Conservation (phyloP, 108 stramenopile species). For the Cyclotella sp. region DNA sequence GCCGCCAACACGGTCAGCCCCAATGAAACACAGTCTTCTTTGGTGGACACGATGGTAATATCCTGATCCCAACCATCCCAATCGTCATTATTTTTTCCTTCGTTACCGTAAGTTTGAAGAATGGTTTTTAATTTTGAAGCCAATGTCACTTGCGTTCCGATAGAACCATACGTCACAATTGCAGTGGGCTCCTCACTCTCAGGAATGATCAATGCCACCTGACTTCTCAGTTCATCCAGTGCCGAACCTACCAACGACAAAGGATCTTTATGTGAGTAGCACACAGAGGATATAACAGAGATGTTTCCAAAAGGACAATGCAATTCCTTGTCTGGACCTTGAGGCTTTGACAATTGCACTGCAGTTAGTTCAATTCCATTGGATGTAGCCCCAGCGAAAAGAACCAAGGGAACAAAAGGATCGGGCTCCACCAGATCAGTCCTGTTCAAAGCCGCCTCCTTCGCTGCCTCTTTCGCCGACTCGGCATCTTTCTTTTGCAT, state of each 20-base stretch:
- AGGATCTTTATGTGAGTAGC: constrained; percentile 49
- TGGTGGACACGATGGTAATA: constrained; percentile 63
- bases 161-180: constrained; percentile 73
- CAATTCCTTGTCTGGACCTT: constrained; percentile 36
- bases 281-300: constrained; percentile 38
- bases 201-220: constrained; percentile 64
- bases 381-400: constrained; percentile 33
- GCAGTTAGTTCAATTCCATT: constrained; percentile 49
- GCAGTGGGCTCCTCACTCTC: constrained; percentile 75
- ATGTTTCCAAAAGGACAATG: constrained; percentile 52
- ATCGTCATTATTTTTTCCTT: constrained; percentile 53
- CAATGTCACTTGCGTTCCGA: constrained; percentile 53
- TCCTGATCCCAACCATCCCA: constrained; percentile 65
- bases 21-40: constrained; percentile 66
- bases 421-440: constrained; percentile 23
- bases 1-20: constrained; percentile 79
- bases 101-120: constrained; percentile 49
- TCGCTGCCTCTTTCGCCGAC: constrained; percentile 21
- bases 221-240: constrained; percentile 59
- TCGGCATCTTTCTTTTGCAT: constrained; percentile 27
- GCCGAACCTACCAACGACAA: constrained; percentile 57
- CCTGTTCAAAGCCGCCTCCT: constrained; percentile 20
- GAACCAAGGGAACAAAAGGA: constrained; percentile 32
- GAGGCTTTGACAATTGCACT: constrained; percentile 43
- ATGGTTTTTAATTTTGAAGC: constrained; percentile 40